These are phyloP conservation scores for Clathrospora elynae DNA, from an alignment of 2,329 filamentous ascomycete species.

Conservation along the genomic window DNA sequence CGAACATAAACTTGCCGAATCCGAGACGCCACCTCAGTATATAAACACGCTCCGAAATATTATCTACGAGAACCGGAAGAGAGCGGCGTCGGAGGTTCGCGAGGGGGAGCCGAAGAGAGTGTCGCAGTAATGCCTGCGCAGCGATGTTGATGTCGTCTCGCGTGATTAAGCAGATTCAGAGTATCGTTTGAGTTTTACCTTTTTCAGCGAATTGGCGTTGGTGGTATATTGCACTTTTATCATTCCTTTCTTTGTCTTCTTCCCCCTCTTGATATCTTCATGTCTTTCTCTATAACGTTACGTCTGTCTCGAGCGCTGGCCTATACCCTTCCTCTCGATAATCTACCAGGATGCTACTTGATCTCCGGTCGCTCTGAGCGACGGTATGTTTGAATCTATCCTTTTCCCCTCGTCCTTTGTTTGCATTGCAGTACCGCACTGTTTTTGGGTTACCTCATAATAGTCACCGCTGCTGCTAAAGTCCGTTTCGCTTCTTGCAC, in stretches of 20 bases:
- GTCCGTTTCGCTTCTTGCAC: constrained; percentile 23
- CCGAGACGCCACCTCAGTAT: constrained; percentile 32
- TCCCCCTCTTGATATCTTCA: constrained; percentile 5
- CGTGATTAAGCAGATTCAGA: constrained; percentile 1
- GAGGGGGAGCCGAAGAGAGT: constrained; percentile 40
- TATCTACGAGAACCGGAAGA: constrained; percentile 42
- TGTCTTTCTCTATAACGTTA: constrained; percentile 7
- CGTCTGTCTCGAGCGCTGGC: constrained; percentile 1
- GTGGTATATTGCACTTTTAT: constrained; percentile 21
- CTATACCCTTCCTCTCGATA: background rate
- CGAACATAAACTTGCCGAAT: constrained; percentile 31
- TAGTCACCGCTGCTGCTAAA: no score
- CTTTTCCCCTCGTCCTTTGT: constrained; percentile 6
- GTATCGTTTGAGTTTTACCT: constrained; percentile 7
- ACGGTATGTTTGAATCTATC: constrained; percentile 1
- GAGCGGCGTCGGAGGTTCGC: constrained; percentile 35
- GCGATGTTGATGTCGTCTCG: background rate
- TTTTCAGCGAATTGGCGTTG: constrained; percentile 20
- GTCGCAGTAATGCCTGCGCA: constrained; percentile 23
- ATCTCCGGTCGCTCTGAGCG: constrained; percentile 8
- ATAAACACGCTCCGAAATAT: constrained; percentile 34
- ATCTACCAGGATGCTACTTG: background rate
- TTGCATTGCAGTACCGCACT: no score
- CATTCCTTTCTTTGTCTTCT: constrained; percentile 22
- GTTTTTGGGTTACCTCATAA: constrained; percentile 3